Evolutionary conservation across 1,284 basidiomycete species (phyloP), one percentile per base, ranked within the genome.

Genomic region (Microbotryum intermedium): DNA sequence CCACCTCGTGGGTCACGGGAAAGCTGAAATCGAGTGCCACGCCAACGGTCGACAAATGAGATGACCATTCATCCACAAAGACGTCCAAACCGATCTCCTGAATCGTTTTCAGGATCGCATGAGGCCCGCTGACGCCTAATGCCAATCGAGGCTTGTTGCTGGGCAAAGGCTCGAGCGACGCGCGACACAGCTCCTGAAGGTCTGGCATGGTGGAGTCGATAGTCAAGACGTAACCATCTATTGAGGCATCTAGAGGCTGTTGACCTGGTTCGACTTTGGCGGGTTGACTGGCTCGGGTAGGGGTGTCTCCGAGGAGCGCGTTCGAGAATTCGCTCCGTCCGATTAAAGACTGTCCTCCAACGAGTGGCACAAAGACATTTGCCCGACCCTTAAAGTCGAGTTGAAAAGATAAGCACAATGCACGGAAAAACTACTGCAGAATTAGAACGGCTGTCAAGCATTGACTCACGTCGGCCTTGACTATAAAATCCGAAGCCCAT

Each of bases 1-100:
- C 43, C 16, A 21, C 16, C n/a, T 26, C 11, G 50, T 25, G 2
- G 47, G 55, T 11, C 45, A 76, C 78, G 0, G 87, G 87, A 72
- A 90, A 90, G 4, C 70, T 70, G 72, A 90, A 89, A 69, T 89
- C 87, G 4, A 90, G 75, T 0, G 83, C 85, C 28, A 90, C 74
- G 20, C 88, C 88, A 84, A 1, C 82, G 81, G 13, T 78, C 72
- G 67, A 84, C n/a, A 56, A 58, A 9, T 16, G 16, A 26, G 52
- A 48, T 0, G 82, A 86, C 83, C 85, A 90, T 13, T 77, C 77
- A 0, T 81, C 79, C 67, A 88, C 87, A 62, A 90, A 84, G 0
- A 89, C 66, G 70, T 90, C 88, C 16, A 87, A 72, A 0, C 88
- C 88, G 5, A 84, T 77, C 50, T 81, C 77, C 3, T 76, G 74